phyloP scores from a whole-genome alignment of 192 early-diverging fungal genomes.

The Coemansia sp. region DNA sequence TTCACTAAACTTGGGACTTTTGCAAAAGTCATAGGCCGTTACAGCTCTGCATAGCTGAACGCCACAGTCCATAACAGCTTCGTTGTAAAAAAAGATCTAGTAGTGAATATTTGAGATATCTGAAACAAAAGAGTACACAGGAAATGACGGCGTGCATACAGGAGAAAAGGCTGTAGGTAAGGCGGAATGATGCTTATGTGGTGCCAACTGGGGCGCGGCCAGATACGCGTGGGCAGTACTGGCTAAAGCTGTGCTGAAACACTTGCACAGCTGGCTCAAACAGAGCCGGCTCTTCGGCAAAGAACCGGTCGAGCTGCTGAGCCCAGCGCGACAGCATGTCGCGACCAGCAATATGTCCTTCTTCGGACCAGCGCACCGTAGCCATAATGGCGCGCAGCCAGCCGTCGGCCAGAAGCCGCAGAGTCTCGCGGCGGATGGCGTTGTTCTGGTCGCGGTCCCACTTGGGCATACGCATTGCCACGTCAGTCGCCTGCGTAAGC shows the following conservation, averaged over 20 bases:
- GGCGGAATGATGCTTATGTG: conserved; percentile 8
- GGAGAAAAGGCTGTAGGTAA: neutral
- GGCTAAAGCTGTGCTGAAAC: conserved; percentile 44
- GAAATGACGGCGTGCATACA: neutral
- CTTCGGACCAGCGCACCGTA: conserved; percentile 67
- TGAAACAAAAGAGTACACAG: neutral
- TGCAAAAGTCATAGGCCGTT: too few species aligned
- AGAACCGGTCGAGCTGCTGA: conserved; percentile 39
- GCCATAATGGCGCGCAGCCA: conserved; percentile 79
- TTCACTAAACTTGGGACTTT: too few species aligned
- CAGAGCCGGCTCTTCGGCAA: conserved; percentile 26
- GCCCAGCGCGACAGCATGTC: conserved; percentile 82
- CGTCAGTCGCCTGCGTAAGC: conserved; percentile 70
- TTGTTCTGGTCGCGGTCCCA: conserved; percentile 78
- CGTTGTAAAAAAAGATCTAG: neutral
- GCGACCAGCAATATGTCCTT: conserved; percentile 81
- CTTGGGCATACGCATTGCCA: conserved; percentile 74
- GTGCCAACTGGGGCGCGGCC: conserved; percentile 13
- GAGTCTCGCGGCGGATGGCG: conserved; percentile 61
- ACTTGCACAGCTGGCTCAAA: conserved; percentile 47
- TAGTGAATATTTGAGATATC: neutral
- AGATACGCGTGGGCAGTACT: conserved; percentile 7
- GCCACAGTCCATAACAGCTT: neutral
- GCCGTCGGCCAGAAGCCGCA: conserved; percentile 66
- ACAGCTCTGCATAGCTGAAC: too few species aligned